Evolutionary conservation across 208 protist genomes (phyloP), one percentile per base, ranked within the genome.

Genomic region (Acanthamoeba sp.): DNA sequence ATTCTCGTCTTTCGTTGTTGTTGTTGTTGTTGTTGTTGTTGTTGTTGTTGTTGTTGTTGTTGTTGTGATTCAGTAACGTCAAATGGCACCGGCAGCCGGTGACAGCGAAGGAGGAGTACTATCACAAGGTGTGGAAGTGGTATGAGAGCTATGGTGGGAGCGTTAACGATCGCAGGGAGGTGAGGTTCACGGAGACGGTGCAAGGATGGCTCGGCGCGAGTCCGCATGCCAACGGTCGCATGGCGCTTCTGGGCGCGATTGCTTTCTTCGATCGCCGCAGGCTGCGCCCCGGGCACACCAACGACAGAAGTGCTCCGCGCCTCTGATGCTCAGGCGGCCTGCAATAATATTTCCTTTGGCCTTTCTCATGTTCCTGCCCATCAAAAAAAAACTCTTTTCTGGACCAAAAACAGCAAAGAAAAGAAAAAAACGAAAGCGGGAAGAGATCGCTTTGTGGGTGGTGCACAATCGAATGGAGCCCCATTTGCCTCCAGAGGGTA

Each of bases 41-140:
- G n/a, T n/a, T n/a, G n/a, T n/a, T n/a, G n/a, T n/a, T n/a, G n/a
- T n/a, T n/a, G n/a, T n/a, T n/a, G n/a, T n/a, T n/a, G n/a, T n/a
- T n/a, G n/a, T 14, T 50, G 45, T 14, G 27, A 16, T 29, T 29
- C 38, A 66, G 55, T 32, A 59, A 90, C 52, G 22, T 27, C 22
- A n/a, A 38, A 20, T 90, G 45, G 52, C 55, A 90, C 52, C 42
- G 55, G 34, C 82, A 90, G 36, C 82, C 82, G 22, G 14, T 3
- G 9, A 90, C 42, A 27, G 48, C 57, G 16, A 90, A 90, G 52
- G 82, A 90, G 27, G 29, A 90, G 82, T 90, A 90, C 55, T 90
- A 90, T 50, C 29, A 69, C 52, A 90, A 90, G 29, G 50, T 42
- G 22, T 90, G 82, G 82, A 62, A 40, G 29, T 90, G 82, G 82